Conservation (phyloP, 2,329 filamentous ascomycete species). For the Trichoderma semiorbis region DNA sequence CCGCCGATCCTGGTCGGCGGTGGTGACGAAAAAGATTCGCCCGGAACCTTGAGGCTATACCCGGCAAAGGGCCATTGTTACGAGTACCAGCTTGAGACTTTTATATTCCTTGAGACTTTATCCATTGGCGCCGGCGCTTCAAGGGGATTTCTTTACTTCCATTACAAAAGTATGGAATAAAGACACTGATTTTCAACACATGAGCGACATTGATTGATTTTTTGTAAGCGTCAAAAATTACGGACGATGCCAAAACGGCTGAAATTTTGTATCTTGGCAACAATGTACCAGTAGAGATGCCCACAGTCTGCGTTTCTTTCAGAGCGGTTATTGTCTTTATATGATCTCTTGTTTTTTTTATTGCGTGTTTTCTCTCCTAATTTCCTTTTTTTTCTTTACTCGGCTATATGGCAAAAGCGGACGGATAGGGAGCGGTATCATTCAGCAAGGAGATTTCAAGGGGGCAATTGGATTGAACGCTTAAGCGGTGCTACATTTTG, state of each 20-base stretch:
- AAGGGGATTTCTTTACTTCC: not conserved
- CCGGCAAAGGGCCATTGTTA: not conserved
- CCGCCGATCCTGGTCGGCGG: constrained; percentile 37
- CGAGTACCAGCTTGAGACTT: not conserved
- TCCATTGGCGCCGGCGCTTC: constrained; percentile 5
- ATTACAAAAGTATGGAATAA: not conserved
- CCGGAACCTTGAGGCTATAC: too few species aligned
- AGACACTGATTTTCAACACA: not conserved
- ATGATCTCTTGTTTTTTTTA: not conserved
- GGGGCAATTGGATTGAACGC: not conserved
- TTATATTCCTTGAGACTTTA: not conserved
- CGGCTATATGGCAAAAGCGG: not conserved
- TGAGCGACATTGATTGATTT: not conserved
- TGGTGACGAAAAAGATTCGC: not conserved
- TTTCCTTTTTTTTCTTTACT: not conserved
- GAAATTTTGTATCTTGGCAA: not conserved
- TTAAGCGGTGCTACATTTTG: not conserved
- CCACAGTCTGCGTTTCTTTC: not conserved
- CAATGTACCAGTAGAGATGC: not conserved
- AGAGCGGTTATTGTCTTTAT: not conserved
- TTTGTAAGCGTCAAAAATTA: not conserved
- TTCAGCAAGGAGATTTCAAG: not conserved
- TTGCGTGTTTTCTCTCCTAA: not conserved
- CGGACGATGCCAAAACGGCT: not conserved
- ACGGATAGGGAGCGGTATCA: not conserved